Base-by-base conservation (phyloP, 192 early-diverging fungal genomes). In the Backusella mclennaniae region DNA sequence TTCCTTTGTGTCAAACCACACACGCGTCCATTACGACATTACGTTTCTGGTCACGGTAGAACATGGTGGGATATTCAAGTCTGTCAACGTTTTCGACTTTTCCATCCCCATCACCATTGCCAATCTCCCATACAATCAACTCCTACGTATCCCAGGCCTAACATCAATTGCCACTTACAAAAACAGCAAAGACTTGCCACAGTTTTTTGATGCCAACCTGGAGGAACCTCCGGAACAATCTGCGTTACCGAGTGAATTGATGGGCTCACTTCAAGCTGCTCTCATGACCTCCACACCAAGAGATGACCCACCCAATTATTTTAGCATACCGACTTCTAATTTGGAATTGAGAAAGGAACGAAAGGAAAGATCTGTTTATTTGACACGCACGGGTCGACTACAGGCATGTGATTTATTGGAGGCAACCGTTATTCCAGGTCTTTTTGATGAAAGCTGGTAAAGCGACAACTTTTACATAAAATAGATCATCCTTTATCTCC, bases 11-110 rank as follows among this genome's bases (percentile, higher is more conserved):
- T 79, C 82, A 26, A 77, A 78, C 5, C 84, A 85, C 73, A 81
- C 83, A n/a, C 71, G 84, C 11, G 83, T 85, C 3, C 73, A 79
- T 36, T 85, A 85, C 39, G 83, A 83, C 29, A 26, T 85, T 21
- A 46, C 68, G 6, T 85, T 81, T 71, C 56, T 73, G 12, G 73
- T 85, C 9, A 44, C 44, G 8, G 53, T 74, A 21, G 83, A 82
- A 29, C 66, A 53, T n/a, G 82, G 84, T 1, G 76, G 81, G 12
- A 38, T 85, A 12, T 74, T 85, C 78, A 81, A 80, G 9, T 71
- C 77, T 1, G 69, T 44, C n/a, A 73, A 85, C 59, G 53, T 67
- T 2, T 15, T 71, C 9, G 82, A 85, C 39, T 79, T 85, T 53
- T 67, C 73, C 12, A 83, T 85, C 35, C 84, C 84, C 6, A 74